phyloP scores from a whole-genome alignment of 2,329 filamentous ascomycete genomes.

The Phialophora chinensis region DNA sequence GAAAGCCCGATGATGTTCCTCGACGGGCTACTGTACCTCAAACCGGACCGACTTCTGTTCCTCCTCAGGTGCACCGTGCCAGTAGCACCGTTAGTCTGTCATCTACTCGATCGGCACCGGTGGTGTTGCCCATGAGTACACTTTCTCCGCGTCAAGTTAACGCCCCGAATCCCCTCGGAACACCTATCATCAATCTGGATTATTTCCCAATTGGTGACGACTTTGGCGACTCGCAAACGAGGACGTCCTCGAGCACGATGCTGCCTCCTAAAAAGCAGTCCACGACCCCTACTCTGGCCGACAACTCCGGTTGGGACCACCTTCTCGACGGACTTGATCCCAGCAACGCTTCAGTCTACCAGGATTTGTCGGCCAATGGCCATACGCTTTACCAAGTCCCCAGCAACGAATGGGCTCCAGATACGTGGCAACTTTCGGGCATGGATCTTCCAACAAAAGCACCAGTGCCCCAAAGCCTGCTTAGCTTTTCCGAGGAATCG shows the following conservation, averaged over 20 bases:
- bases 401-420: slow-evolving; percentile 47
- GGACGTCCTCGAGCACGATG: slow-evolving; percentile 48
- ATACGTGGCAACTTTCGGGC: slow-evolving; percentile 48
- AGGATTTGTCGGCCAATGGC: slow-evolving; percentile 41
- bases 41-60: slow-evolving; percentile 20
- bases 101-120: slow-evolving; percentile 38
- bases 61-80: slow-evolving; percentile 28
- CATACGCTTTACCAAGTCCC: slow-evolving; percentile 35
- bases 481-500: slow-evolving; percentile 67
- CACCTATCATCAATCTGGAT: slow-evolving; percentile 58
- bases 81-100: slow-evolving; percentile 36
- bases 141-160: slow-evolving; percentile 23
- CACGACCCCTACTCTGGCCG: slow-evolving; percentile 43
- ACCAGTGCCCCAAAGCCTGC: slow-evolving; percentile 57
- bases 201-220: slow-evolving; percentile 58
- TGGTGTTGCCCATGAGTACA: slow-evolving; percentile 21
- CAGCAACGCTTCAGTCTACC: slow-evolving; percentile 34
- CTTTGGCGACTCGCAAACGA: slow-evolving; percentile 40
- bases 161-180: slow-evolving; percentile 18
- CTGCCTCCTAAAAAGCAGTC: slow-evolving; percentile 50
- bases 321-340: slow-evolving; percentile 80
- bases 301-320: slow-evolving; percentile 77
- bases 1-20: slow-evolving; percentile 20
- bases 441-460: slow-evolving; percentile 44
- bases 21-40: slow-evolving; percentile 32